Percentiles rank a stretch among this genome's conserved stretches.
phyloP scores from a whole-genome alignment of 2,329 filamentous ascomycete species.

The Leptographium flavum region DNA sequence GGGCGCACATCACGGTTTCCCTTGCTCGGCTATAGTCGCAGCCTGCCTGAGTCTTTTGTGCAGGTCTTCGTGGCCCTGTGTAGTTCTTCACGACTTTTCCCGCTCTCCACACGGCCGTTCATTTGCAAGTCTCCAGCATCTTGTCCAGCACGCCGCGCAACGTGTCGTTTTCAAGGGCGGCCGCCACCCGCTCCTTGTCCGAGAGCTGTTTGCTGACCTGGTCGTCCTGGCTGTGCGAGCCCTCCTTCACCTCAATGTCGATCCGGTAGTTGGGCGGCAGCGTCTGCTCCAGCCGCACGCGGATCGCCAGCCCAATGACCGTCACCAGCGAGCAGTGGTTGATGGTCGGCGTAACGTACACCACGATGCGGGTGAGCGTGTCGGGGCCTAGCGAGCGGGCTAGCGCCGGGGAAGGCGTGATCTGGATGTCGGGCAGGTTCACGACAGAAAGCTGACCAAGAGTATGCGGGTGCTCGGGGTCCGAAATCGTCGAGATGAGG shows the following conservation, averaged over 20 bases:
- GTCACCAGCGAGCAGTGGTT: conserved; percentile 94
- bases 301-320: conserved; percentile 85
- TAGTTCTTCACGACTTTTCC: no score
- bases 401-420: conserved; percentile 44
- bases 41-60: no score
- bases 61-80: no score
- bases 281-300: conserved; percentile 79
- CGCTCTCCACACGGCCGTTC: no score
- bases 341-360: conserved; percentile 90
- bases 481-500: conserved; percentile 84
- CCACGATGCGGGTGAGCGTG: conserved; percentile 58
- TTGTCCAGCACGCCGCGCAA: conserved; percentile 78
- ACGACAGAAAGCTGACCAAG: conserved; percentile 89
- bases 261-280: conserved; percentile 84
- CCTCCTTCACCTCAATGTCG: conserved; percentile 88
- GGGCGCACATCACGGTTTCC: background rate
- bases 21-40: no score
- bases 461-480: conserved; percentile 91
- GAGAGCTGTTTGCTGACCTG: conserved; percentile 94
- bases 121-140: conserved; percentile 80
- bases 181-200: conserved; percentile 92
- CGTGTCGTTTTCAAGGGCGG: conserved; percentile 85
- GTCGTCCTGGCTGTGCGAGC: conserved; percentile 87
- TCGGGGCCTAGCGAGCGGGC: conserved; percentile 24
- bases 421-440: conserved; percentile 84